Evolutionary conservation across 768 basidiomycete genomes (phyloP), one percentile per base, ranked within the genome.

Genomic region (Coprinopsis cinerea): DNA sequence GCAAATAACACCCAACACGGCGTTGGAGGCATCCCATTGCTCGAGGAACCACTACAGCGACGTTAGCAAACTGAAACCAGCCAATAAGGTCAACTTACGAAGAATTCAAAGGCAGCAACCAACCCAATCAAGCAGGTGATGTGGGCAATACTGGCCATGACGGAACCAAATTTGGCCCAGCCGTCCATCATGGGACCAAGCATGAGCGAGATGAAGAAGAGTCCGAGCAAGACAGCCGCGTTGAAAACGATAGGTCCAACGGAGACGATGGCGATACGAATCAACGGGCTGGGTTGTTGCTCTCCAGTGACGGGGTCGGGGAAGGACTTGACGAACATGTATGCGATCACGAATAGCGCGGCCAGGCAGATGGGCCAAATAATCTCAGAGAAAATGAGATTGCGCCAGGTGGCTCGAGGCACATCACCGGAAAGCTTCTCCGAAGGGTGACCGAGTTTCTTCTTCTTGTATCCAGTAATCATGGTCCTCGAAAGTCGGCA

Each of bases 391-490:
- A 92, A 74, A 42, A 96, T 71, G 57, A 95, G 89, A 7, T 86
- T 74, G 55, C 74, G 73, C 92, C 92, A 97, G 24, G 78, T 76
- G 6, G 94, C 96, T 54, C 95, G 87, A 18, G 95, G 92, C 24
- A 92, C 83, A 64, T 98, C 96, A 27, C 87, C 84, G 17, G 96
- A 93, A 41, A 98, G 69, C 69, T 98, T 98, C 71, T 99, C 96
- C 0, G 94, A 96, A 5, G 96, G 96, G 60, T 95, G 88, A 2
- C 96, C 96, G 17, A 99, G 81, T 60, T 92, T 88, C 77, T 98
- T 99, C 77, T 96, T 91, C 82, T 98, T 98, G 77, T 92, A 98
- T 35, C 96, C 96, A 15, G 96, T 98, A 57, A 98, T 96, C 82
- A 90, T 88, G 7, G 96, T 99, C 55, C 96, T 74, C 30, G 92